Conservation (phyloP, 345 rosid genomes). For the Eucalyptus sp. region DNA sequence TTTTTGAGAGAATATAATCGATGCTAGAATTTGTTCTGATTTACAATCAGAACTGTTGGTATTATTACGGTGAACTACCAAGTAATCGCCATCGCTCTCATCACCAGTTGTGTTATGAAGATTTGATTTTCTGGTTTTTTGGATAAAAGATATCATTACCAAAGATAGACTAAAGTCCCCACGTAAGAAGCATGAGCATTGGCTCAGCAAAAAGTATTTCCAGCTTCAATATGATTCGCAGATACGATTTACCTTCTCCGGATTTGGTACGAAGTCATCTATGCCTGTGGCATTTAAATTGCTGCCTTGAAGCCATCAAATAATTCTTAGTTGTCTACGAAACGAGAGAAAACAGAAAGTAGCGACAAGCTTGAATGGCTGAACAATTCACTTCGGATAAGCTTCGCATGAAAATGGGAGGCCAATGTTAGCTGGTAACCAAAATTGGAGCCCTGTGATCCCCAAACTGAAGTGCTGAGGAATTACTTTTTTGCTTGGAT, state of each 20-base stretch:
- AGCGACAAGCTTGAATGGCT: background rate
- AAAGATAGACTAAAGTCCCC: background rate
- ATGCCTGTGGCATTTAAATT: background rate
- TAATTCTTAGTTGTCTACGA: background rate
- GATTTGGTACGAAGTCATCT: background rate
- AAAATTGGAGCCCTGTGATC: background rate
- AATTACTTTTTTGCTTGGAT: background rate
- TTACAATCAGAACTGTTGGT: background rate
- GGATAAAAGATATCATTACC: background rate
- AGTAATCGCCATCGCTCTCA: background rate
- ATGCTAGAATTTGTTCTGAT: background rate
- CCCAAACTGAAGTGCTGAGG: background rate
- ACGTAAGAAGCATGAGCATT: background rate
- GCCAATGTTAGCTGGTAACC: background rate
- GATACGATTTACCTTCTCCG: background rate
- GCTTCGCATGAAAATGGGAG: background rate
- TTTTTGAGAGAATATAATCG: background rate
- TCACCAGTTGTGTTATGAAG: background rate
- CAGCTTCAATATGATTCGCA: background rate
- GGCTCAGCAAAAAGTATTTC: background rate
- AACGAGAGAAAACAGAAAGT: background rate
- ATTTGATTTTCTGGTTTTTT: background rate
- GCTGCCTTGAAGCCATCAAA: background rate
- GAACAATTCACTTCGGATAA: background rate
- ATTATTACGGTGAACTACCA: background rate